Base-by-base conservation (phyloP, 176 grass and related monocot species). In the Zoysia japonica region DNA sequence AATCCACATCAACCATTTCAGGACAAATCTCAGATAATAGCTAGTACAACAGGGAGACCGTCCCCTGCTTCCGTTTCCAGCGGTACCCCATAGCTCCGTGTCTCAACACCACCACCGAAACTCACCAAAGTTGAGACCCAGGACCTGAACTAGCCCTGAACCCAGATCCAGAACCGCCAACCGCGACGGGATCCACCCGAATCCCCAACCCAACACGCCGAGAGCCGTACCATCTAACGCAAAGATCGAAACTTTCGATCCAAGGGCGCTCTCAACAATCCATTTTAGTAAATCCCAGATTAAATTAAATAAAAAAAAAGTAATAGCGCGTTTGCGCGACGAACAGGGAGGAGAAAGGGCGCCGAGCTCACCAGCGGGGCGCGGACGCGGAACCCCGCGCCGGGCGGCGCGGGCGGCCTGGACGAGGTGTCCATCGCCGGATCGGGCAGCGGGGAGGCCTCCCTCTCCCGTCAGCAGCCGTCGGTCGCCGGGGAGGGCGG, bases 361-460 rank as follows among this genome's bases (percentile, higher is more conserved):
- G 12, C 59, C 15, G 47, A 67, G 51, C 70, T 80, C 64, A 86
- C 84, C 71, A 86, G 71, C 62, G 77, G 84, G 8, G 78, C 84
- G 51, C 71, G 84, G 70, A 86, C 78, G 44, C 84, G 78, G 70
- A 86, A 11, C 62, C 77, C 84, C 47, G 84, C 13, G 70, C 61
- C 84, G 17, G 53, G 51, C 0, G 77, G 44, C 43, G 40, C 61
- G 11, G 62, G 17, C 5, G 62, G 62, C 41, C 78, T 67, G 63
- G 71, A 67, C 11, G 71, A 38, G 28, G 70, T 2, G 2, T 86
- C 84, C 84, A 86, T 86, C 2, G 64, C 78, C 53, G 53, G 78
- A 86, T 81, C 70, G 43, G 61, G 57, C 2, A 4, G 50, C 2
- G 64, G 36, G 43, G 36, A 60, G 59, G 20, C 59, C 55, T 57